phyloP scores from a whole-genome alignment of 2,329 filamentous ascomycete genomes.

The Monosporascus sp. region DNA sequence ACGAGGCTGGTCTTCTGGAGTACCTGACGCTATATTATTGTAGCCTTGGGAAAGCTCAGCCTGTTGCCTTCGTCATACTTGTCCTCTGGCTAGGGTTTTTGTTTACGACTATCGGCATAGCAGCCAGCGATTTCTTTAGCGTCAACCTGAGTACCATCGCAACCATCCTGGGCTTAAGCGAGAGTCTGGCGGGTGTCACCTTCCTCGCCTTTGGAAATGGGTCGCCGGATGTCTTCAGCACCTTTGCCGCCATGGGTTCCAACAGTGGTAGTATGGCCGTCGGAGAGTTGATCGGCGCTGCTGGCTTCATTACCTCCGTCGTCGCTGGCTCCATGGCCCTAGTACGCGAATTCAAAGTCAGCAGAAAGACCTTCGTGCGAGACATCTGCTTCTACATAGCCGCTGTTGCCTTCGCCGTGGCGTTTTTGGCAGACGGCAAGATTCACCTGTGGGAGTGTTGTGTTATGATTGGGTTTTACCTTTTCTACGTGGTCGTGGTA shows the following conservation, averaged over 20 bases:
- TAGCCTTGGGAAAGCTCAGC: constrained; percentile 59
- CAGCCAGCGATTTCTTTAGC: constrained; percentile 97
- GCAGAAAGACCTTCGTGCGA: constrained; percentile 80
- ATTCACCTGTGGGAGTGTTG: constrained; percentile 85
- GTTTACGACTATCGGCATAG: constrained; percentile 95
- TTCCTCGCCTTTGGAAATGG: constrained; percentile 97
- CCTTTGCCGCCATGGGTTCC: constrained; percentile 95
- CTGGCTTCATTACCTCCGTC: constrained; percentile 92
- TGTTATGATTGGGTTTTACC: constrained; percentile 85
- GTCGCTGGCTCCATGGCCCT: constrained; percentile 96
- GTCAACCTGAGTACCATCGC: constrained; percentile 94
- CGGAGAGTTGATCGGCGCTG: constrained; percentile 90
- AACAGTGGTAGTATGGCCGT: constrained; percentile 96
- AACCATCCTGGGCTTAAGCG: constrained; percentile 82
- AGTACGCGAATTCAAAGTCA: constrained; percentile 90
- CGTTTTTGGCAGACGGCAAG: constrained; percentile 78
- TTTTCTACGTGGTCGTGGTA: constrained; percentile 83
- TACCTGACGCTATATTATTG: constrained; percentile 94
- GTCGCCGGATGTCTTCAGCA: constrained; percentile 96
- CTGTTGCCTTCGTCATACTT: constrained; percentile 73
- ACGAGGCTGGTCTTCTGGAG: constrained; percentile 82
- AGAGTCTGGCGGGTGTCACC: constrained; percentile 93
- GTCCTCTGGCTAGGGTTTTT: constrained; percentile 80
- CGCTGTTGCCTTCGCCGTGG: constrained; percentile 79
- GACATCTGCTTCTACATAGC: constrained; percentile 91